Percentiles rank a stretch among this genome's conserved stretches.
Evolutionary conservation across 2,329 filamentous ascomycete species (phyloP).

Genomic region (Zymoseptoria tritici): DNA sequence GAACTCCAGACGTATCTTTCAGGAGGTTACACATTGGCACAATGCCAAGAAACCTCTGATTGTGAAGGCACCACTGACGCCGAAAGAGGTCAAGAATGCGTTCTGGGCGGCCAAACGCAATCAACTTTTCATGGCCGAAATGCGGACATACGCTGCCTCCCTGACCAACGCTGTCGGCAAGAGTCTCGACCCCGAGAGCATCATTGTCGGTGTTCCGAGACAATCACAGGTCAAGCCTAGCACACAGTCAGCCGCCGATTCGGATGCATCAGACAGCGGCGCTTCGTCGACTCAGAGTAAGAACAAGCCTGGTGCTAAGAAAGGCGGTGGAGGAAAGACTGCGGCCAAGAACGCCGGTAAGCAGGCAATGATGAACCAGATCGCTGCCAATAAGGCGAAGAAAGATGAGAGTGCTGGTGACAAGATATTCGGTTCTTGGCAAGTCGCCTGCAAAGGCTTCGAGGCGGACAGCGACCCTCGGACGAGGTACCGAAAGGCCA

Average conservation of each 20-base stretch:
- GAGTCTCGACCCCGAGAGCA: constrained; percentile 55
- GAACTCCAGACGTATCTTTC: constrained; percentile 37
- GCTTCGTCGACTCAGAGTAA: constrained; percentile 18
- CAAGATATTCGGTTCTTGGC: constrained; percentile 42
- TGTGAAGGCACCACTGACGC: constrained; percentile 27
- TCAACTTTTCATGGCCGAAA: constrained; percentile 61
- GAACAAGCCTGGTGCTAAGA: constrained; percentile 23
- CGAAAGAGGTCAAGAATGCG: constrained; percentile 27
- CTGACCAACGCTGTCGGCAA: constrained; percentile 59
- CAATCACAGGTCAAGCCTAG: constrained; percentile 13
- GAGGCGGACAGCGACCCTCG: constrained; percentile 39
- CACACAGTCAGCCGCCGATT: constrained; percentile 23
- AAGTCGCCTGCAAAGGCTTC: constrained; percentile 38
- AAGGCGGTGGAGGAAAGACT: constrained; percentile 27
- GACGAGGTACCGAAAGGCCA: constrained; percentile 43
- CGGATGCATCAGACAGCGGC: constrained; percentile 22
- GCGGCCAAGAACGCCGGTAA: constrained; percentile 32
- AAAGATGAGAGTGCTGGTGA: constrained; percentile 35
- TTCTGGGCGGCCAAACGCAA: constrained; percentile 43
- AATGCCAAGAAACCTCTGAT: constrained; percentile 49
- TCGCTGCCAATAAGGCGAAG: constrained; percentile 35
- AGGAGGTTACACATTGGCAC: constrained; percentile 54
- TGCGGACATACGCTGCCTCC: constrained; percentile 61
- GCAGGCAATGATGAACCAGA: constrained; percentile 38
- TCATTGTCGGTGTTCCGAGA: constrained; percentile 41